Conservation (phyloP, 1,284 basidiomycete genomes). For the Trametes hirsuta region DNA sequence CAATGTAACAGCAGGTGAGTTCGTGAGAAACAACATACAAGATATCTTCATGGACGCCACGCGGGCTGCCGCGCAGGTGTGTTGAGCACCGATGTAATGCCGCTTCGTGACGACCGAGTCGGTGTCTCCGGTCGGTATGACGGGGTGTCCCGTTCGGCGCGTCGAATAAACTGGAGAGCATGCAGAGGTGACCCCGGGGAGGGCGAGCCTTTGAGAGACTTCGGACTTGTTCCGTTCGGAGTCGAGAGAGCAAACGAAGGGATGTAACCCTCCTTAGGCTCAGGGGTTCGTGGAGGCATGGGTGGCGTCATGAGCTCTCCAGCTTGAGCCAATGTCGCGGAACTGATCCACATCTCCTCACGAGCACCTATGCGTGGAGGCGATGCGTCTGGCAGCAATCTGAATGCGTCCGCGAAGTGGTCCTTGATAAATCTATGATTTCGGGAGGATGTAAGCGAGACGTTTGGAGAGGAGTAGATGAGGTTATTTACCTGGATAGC, state of each 20-base stretch:
- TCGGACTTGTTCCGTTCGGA: slow-evolving; percentile 48
- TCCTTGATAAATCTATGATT: slow-evolving; percentile 78
- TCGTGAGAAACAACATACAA: slow-evolving; percentile 13
- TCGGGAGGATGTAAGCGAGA: background rate
- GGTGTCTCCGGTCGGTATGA: slow-evolving; percentile 47
- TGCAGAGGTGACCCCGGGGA: slow-evolving; percentile 55
- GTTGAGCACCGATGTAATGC: slow-evolving; percentile 23
- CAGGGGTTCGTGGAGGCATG: slow-evolving; percentile 64
- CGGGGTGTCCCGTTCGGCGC: slow-evolving; percentile 47
- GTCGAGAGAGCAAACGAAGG: slow-evolving; percentile 55
- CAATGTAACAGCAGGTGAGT: slow-evolving; percentile 21
- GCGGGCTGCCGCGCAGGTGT: slow-evolving; percentile 32
- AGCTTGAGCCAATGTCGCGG: slow-evolving; percentile 66
- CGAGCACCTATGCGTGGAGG: slow-evolving; percentile 52
- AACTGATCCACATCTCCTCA: slow-evolving; percentile 83
- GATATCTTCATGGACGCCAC: slow-evolving; percentile 34
- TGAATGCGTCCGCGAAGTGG: slow-evolving; percentile 83
- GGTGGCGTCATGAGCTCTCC: slow-evolving; percentile 47
- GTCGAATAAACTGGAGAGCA: slow-evolving; percentile 59
- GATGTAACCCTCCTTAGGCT: slow-evolving; percentile 51
- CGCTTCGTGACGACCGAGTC: slow-evolving; percentile 39
- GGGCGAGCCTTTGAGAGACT: slow-evolving; percentile 47
- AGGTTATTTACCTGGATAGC: slow-evolving; percentile 72
- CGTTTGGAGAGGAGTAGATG: background rate
- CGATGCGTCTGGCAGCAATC: slow-evolving; percentile 58